Conservation (phyloP, 345 rosid species). For the Boechera retrofracta region DNA sequence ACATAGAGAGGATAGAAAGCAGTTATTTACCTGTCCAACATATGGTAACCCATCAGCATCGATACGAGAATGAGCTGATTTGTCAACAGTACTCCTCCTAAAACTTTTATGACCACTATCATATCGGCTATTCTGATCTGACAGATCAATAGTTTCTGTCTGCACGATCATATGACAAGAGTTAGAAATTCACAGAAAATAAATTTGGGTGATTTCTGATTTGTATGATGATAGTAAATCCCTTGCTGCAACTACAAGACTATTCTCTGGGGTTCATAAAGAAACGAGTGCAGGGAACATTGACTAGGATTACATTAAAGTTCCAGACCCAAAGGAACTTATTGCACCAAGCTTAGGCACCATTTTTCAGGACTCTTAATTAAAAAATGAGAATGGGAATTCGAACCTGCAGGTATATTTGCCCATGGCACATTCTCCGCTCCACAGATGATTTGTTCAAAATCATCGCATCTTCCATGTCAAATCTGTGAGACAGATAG, state of each 20-base stretch:
- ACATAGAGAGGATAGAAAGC: slow-evolving; percentile 3
- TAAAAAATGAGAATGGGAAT: slow-evolving; percentile 12
- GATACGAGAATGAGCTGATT: slow-evolving; percentile 55
- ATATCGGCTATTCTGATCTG: slow-evolving; percentile 60
- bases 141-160: slow-evolving; percentile 88
- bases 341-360: slow-evolving; percentile 20
- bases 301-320: slow-evolving; percentile 20
- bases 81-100: slow-evolving; percentile 61
- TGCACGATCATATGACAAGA: slow-evolving; percentile 42
- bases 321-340: slow-evolving; percentile 24
- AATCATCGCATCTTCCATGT: slow-evolving; percentile 99
- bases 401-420: slow-evolving; percentile 84
- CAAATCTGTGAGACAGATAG: slow-evolving; percentile 59
- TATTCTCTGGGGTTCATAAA: slow-evolving; percentile 5
- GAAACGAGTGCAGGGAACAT: background rate
- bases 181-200: background rate
- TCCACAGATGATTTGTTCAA: slow-evolving; percentile 93
- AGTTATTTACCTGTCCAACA: slow-evolving; percentile 79
- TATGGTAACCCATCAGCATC: slow-evolving; percentile 95
- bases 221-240: slow-evolving; percentile 4
- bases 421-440: slow-evolving; percentile 96
- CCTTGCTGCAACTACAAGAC: slow-evolving; percentile 8
- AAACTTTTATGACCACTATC: slow-evolving; percentile 55
- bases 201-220: background rate
- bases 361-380: slow-evolving; percentile 4